A percentile compares a stretch with the other conserved stretches of the same genome.
Evolutionary conservation across 257 asterid genomes (phyloP).

Genomic region (Marsdenia floribunda): DNA sequence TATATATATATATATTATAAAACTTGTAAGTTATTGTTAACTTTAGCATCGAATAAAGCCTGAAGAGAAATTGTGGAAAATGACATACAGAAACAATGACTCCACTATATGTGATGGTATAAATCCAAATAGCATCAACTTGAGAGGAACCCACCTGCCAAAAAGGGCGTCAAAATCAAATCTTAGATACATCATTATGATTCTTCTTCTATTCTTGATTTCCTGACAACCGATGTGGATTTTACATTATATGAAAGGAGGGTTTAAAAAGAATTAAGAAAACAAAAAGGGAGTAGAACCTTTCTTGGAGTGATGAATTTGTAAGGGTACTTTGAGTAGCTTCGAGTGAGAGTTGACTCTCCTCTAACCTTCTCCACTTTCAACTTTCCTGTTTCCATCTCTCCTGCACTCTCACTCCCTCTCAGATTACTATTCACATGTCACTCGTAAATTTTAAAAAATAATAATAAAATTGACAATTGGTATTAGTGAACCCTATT

Average conservation of each 20-base stretch:
- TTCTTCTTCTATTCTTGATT: background rate
- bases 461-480: too few relatives aligned
- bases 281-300: conserved; percentile 24
- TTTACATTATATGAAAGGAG: too few relatives aligned
- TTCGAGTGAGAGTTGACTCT: conserved; percentile 58
- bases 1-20: too few relatives aligned
- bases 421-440: too few relatives aligned
- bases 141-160: conserved; percentile 64
- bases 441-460: too few relatives aligned
- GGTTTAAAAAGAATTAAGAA: background rate
- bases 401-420: background rate
- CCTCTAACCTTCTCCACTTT: conserved; percentile 68
- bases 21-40: background rate
- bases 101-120: conserved; percentile 85
- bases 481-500: too few relatives aligned
- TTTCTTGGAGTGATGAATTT: conserved; percentile 86
- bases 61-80: background rate
- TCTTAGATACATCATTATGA: background rate
- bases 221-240: background rate
- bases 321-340: conserved; percentile 78
- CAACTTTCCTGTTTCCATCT: conserved; percentile 71
- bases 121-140: conserved; percentile 90
- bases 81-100: conserved; percentile 78
- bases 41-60: background rate
- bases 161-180: background rate